phyloP scores from a whole-genome alignment of 495 filamentous ascomycete genomes.

The Penicillium daleae region DNA sequence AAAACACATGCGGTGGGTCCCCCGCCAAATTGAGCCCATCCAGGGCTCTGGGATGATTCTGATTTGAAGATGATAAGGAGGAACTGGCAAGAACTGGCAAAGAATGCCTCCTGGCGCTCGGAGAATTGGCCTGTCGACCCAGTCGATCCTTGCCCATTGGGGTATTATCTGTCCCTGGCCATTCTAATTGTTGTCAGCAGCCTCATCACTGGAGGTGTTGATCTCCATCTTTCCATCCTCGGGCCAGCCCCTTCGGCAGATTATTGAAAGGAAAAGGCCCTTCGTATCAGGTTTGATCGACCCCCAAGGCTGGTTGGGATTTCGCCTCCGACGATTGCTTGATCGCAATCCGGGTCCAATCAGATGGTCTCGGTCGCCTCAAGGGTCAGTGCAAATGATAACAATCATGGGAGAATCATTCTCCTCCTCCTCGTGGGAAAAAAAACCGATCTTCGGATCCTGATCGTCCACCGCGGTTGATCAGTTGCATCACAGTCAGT shows the following conservation, averaged over 20 bases:
- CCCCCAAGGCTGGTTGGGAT: neutral
- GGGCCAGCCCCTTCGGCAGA: neutral
- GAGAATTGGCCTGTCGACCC: no score
- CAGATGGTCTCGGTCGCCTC: neutral
- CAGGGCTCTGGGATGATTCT: neutral
- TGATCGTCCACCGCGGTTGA: neutral
- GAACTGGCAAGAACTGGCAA: neutral
- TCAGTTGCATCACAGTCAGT: neutral
- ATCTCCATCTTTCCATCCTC: no score
- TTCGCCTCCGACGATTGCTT: neutral
- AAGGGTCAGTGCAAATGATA: neutral
- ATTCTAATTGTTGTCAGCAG: neutral
- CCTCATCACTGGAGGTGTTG: neutral
- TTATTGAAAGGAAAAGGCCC: neutral
- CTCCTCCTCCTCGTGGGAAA: no score
- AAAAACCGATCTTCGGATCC: neutral
- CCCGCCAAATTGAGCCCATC: neutral
- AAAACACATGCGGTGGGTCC: constrained; percentile 12
- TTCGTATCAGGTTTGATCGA: neutral
- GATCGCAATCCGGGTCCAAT: neutral
- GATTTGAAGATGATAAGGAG: neutral
- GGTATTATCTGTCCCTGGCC: constrained; percentile 3
- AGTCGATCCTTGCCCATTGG: neutral
- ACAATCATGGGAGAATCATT: neutral
- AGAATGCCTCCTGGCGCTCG: no score